Evolutionary conservation across 495 filamentous ascomycete species (phyloP).

Genomic region (Penicillium flavigenum): DNA sequence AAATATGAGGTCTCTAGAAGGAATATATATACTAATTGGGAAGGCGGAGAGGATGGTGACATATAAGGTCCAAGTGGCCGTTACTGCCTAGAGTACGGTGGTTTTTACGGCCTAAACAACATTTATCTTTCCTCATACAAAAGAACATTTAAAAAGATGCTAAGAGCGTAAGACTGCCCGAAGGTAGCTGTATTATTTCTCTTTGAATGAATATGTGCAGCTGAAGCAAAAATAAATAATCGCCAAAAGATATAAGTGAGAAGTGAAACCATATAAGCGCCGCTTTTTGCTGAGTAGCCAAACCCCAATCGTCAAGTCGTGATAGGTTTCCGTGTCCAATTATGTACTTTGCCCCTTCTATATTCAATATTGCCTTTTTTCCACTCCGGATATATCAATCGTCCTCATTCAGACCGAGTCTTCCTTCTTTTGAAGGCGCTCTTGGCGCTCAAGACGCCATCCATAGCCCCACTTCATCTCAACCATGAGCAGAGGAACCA

Average conservation of each 20-base stretch:
- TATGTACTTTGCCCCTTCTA: conserved; percentile 1
- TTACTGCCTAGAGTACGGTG: too few species aligned
- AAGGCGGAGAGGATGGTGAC: too few species aligned
- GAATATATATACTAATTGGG: too few species aligned
- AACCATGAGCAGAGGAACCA: conserved; percentile 36
- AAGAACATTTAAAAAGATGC: background rate
- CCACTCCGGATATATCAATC: background rate
- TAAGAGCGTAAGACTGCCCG: background rate
- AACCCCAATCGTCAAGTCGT: conserved; percentile 25
- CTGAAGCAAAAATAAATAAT: background rate
- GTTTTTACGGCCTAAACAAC: background rate
- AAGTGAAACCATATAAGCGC: conserved; percentile 13
- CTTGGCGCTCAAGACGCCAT: conserved; percentile 40
- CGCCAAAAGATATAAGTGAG: conserved; percentile 5
- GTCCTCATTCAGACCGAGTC: conserved; percentile 1
- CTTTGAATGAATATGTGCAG: conserved; percentile 6
- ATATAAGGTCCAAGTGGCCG: too few species aligned
- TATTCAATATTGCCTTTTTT: background rate
- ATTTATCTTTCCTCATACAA: background rate
- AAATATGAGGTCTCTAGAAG: too few species aligned
- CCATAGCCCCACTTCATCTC: conserved; percentile 46
- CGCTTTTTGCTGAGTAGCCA: conserved; percentile 6
- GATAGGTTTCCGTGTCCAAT: conserved; percentile 5
- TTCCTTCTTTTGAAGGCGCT: conserved; percentile 23
- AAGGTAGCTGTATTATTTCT: background rate